phyloP scores from a whole-genome alignment of 176 grass and related monocot species.

The Eleusine indica region DNA sequence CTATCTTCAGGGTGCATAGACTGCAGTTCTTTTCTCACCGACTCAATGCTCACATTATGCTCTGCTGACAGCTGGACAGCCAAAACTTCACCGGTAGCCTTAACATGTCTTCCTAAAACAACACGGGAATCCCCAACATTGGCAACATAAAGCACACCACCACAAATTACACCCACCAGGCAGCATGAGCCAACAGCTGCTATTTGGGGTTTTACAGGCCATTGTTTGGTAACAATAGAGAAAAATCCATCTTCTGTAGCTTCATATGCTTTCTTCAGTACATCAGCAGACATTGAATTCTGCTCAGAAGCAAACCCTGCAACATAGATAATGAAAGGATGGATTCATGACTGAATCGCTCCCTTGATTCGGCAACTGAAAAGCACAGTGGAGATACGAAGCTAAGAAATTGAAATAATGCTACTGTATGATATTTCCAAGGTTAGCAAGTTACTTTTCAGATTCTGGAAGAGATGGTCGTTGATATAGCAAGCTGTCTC shows the following conservation, averaged over 20 bases:
- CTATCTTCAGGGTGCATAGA: constrained; percentile 79
- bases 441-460: constrained; percentile 71
- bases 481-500: constrained; percentile 91
- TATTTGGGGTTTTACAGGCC: constrained; percentile 89
- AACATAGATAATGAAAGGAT: constrained; percentile 38
- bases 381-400: not conserved
- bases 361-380: not conserved
- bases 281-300: constrained; percentile 81
- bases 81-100: constrained; percentile 82
- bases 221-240: constrained; percentile 82
- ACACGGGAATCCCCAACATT: constrained; percentile 88
- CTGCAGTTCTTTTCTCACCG: constrained; percentile 83
- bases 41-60: constrained; percentile 87
- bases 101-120: constrained; percentile 79
- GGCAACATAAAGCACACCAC: constrained; percentile 74
- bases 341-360: not conserved
- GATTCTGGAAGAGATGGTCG: constrained; percentile 77
- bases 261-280: constrained; percentile 88
- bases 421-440: not conserved
- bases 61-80: constrained; percentile 88
- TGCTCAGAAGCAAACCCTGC: constrained; percentile 82
- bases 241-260: constrained; percentile 94
- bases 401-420: constrained; percentile 21
- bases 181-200: constrained; percentile 93
- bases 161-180: constrained; percentile 79